These are phyloP conservation scores for Aspergillus avenaceus DNA, from an alignment of 495 filamentous ascomycete genomes.

Conservation along the genomic window DNA sequence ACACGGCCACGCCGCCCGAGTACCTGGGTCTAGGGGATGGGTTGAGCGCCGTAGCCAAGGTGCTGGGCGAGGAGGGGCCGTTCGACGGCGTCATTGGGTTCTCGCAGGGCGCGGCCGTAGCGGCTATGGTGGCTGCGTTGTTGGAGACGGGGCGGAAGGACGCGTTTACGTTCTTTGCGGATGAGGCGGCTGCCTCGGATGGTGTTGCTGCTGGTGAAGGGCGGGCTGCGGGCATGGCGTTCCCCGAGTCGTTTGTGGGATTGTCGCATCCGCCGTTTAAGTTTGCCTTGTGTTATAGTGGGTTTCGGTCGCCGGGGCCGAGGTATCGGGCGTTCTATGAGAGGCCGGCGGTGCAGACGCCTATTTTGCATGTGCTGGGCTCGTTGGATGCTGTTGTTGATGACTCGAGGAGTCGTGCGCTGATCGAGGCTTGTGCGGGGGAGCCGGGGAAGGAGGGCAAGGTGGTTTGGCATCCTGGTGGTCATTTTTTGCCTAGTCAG, in stretches of 20 bases:
- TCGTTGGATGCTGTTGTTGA: conserved; percentile 86
- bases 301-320: conserved; percentile 66
- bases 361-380: conserved; percentile 77
- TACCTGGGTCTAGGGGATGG: conserved; percentile 68
- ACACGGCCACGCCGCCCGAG: conserved; percentile 39
- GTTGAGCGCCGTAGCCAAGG: conserved; percentile 52
- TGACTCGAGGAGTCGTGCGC: conserved; percentile 58
- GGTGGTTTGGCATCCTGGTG: conserved; percentile 83
- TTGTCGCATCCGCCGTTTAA: conserved; percentile 55
- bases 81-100: conserved; percentile 76
- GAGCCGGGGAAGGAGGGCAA: conserved; percentile 47
- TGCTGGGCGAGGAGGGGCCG: conserved; percentile 55
- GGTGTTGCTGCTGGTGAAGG: conserved; percentile 18
- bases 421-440: conserved; percentile 64
- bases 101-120: conserved; percentile 64
- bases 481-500: conserved; percentile 83
- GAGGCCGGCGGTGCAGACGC: conserved; percentile 65
- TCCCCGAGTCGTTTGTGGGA: conserved; percentile 48
- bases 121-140: conserved; percentile 61
- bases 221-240: conserved; percentile 31
- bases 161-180: conserved; percentile 37
- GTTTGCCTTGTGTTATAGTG: conserved; percentile 76
- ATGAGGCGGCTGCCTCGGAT: not conserved
- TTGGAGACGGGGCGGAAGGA: conserved; percentile 55
- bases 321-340: conserved; percentile 68